A percentile compares a stretch with the other conserved stretches of the same genome.
phyloP scores from a whole-genome alignment of 2,329 filamentous ascomycete species.

The Monosporascus cannonballus region DNA sequence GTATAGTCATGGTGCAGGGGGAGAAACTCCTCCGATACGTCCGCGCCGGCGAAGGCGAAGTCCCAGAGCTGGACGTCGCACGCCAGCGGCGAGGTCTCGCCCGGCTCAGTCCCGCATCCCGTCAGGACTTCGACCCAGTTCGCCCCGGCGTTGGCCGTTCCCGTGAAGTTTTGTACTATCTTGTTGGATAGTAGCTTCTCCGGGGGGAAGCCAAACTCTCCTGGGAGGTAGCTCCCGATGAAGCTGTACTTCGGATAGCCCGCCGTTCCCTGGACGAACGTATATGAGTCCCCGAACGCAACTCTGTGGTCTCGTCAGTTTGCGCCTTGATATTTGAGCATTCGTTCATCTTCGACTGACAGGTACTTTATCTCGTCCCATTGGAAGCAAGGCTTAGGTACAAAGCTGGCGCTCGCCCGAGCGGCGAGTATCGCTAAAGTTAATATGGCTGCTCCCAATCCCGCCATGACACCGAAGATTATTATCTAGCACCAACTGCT shows the following conservation, averaged over 20 bases:
- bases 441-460: neutral
- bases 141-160: slow-evolving; percentile 45
- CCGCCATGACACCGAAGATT: neutral
- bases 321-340: neutral
- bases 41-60: slow-evolving; percentile 49
- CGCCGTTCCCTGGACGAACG: slow-evolving; percentile 46
- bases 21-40: slow-evolving; percentile 38
- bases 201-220: slow-evolving; percentile 37
- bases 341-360: slow-evolving; percentile 7
- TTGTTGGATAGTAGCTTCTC: slow-evolving; percentile 36
- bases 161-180: slow-evolving; percentile 46
- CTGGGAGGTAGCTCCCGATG: slow-evolving; percentile 40
- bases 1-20: slow-evolving; percentile 46
- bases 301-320: slow-evolving; percentile 22
- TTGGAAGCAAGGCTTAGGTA: slow-evolving; percentile 6
- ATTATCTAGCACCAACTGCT: neutral
- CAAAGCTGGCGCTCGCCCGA: neutral
- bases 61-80: slow-evolving; percentile 47
- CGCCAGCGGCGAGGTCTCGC: slow-evolving; percentile 33
- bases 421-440: neutral
- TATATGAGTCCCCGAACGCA: slow-evolving; percentile 46
- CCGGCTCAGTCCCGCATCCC: slow-evolving; percentile 38
- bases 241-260: slow-evolving; percentile 46
- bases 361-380: slow-evolving; percentile 18
- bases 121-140: slow-evolving; percentile 52